phyloP scores from a whole-genome alignment of 345 rosid genomes.

The Rhodamnia rubescens region DNA sequence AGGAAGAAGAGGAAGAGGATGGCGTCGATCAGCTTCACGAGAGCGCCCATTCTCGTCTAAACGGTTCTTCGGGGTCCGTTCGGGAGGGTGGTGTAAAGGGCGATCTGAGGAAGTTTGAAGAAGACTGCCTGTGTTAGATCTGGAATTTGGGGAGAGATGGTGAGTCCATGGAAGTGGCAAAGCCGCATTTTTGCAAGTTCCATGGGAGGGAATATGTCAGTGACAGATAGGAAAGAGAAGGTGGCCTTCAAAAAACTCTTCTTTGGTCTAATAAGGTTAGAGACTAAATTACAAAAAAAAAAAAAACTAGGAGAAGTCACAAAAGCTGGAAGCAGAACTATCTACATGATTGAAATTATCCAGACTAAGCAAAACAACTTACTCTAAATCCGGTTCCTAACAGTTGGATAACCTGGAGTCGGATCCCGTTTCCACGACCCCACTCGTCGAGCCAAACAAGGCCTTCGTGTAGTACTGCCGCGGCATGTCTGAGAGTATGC shows the following conservation, averaged over 20 bases:
- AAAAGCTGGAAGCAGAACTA: not conserved
- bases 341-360: not conserved
- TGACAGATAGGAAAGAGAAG: not conserved
- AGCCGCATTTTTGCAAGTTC: not conserved
- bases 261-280: not conserved
- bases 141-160: not conserved
- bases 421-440: not conserved
- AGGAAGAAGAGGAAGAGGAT: slow-evolving; percentile 45
- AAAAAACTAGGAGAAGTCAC: not conserved
- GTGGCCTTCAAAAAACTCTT: not conserved
- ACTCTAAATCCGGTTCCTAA: not conserved
- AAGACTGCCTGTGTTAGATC: not conserved
- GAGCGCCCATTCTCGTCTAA: slow-evolving; percentile 31
- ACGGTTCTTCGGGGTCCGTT: not conserved
- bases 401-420: not conserved
- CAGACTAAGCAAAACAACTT: not conserved
- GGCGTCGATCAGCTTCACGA: slow-evolving; percentile 42
- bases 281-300: not conserved
- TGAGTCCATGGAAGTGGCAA: not conserved
- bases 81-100: not conserved
- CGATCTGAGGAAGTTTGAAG: not conserved
- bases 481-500: not conserved
- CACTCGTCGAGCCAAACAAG: rapidly evolving
- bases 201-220: not conserved
- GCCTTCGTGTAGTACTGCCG: rapidly evolving